phyloP scores from a whole-genome alignment of 2,329 filamentous ascomycete species.

The Sclerotinia spermophila region DNA sequence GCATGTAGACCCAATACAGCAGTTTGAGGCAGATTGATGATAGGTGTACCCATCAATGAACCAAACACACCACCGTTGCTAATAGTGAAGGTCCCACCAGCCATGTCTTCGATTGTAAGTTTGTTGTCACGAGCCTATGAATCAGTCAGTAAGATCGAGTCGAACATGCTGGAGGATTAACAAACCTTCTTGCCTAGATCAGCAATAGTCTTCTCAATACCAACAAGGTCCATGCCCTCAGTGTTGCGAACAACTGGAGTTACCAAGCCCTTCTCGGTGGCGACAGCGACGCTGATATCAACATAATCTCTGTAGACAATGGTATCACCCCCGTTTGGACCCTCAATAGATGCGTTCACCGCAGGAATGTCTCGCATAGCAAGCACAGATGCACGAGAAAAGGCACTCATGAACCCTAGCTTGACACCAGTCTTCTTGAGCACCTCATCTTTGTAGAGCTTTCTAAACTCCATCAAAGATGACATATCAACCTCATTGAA shows the following conservation, averaged over 20 bases:
- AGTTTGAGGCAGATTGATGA: slow-evolving; percentile 95
- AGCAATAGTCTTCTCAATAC: slow-evolving; percentile 86
- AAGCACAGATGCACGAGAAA: slow-evolving; percentile 82
- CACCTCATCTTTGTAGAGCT: slow-evolving; percentile 93
- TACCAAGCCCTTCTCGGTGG: slow-evolving; percentile 94
- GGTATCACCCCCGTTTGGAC: slow-evolving; percentile 89
- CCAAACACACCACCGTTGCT: slow-evolving; percentile 97
- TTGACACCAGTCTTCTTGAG: slow-evolving; percentile 96
- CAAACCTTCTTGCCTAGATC: slow-evolving; percentile 91
- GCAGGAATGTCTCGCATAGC: slow-evolving; percentile 94
- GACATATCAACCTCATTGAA: slow-evolving; percentile 99
- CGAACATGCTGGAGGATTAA: slow-evolving; percentile 15
- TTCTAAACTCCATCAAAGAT: slow-evolving; percentile 92
- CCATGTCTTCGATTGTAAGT: slow-evolving; percentile 98
- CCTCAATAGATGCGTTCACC: slow-evolving; percentile 96
- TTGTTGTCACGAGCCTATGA: slow-evolving; percentile 84
- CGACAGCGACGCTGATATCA: slow-evolving; percentile 94
- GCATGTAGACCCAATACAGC: slow-evolving; percentile 90
- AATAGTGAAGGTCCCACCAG: slow-evolving; percentile 96
- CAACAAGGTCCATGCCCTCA: slow-evolving; percentile 81
- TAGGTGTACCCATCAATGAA: slow-evolving; percentile 94
- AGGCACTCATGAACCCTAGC: slow-evolving; percentile 99
- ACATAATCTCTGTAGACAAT: slow-evolving; percentile 99
- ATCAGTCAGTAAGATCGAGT: slow-evolving; percentile 21
- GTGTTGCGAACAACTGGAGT: slow-evolving; percentile 95